phyloP scores from a whole-genome alignment of 805 yeast genomes.

The Candida boleticola region DNA sequence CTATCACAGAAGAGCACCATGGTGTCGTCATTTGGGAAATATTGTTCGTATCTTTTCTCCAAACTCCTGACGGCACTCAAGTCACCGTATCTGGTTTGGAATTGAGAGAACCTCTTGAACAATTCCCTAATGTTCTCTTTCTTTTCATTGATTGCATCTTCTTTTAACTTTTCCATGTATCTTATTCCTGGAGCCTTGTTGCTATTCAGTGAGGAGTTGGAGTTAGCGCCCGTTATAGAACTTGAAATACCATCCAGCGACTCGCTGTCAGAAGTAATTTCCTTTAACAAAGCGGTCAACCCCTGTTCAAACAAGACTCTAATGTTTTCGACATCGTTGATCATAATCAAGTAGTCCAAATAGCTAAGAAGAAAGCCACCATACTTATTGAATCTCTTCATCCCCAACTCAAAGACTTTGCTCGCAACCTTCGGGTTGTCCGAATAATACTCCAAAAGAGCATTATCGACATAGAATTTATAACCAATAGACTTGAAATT shows the following conservation, averaged over 20 bases:
- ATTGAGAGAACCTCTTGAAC: slow-evolving; percentile 52
- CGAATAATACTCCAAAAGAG: slow-evolving; percentile 72
- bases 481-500: slow-evolving; percentile 56
- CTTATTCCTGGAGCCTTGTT: slow-evolving; percentile 22
- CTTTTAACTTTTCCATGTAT: slow-evolving; percentile 40
- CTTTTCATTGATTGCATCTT: slow-evolving; percentile 19
- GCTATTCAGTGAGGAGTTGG: slow-evolving; percentile 19
- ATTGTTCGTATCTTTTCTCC: slow-evolving; percentile 61
- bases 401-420: slow-evolving; percentile 76
- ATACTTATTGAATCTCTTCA: slow-evolving; percentile 53
- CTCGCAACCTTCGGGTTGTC: slow-evolving; percentile 67
- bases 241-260: slow-evolving; percentile 17
- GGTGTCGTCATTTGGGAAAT: slow-evolving; percentile 61
- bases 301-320: slow-evolving; percentile 82
- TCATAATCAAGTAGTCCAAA: slow-evolving; percentile 65
- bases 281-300: slow-evolving; percentile 49
- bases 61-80: slow-evolving; percentile 63
- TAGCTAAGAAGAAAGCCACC: slow-evolving; percentile 68
- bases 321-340: slow-evolving; percentile 70
- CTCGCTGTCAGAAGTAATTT: slow-evolving; percentile 29
- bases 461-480: slow-evolving; percentile 79
- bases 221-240: background rate
- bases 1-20: slow-evolving; percentile 36
- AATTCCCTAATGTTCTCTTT: slow-evolving; percentile 28
- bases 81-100: slow-evolving; percentile 71